phyloP scores from a whole-genome alignment of 2,329 filamentous ascomycete genomes.

The Fusarium euwallaceae region DNA sequence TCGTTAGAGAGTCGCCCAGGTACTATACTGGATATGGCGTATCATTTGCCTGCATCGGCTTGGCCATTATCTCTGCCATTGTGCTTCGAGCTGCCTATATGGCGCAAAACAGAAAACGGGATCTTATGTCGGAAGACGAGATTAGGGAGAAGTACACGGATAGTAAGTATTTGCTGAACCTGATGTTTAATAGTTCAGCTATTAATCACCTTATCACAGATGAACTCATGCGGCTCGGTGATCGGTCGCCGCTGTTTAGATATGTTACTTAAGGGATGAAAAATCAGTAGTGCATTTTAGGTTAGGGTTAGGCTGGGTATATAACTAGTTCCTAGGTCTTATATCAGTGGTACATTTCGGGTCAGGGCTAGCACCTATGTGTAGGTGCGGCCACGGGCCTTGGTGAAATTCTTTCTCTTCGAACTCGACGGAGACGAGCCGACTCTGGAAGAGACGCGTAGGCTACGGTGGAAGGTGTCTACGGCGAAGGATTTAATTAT shows the following conservation, averaged over 20 bases:
- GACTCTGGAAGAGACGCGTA: slow-evolving; percentile 64
- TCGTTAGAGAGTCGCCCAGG: background rate
- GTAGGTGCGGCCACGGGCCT: too few species aligned
- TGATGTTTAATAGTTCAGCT: background rate
- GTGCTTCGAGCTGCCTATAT: background rate
- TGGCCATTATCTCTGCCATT: background rate
- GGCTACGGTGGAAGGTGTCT: slow-evolving; percentile 72
- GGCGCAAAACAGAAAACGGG: background rate
- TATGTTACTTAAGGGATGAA: background rate
- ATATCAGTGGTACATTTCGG: too few species aligned
- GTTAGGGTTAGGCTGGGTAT: too few species aligned
- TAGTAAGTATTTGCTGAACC: background rate
- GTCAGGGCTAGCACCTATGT: too few species aligned
- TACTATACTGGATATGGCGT: background rate
- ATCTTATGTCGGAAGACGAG: background rate
- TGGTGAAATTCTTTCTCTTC: too few species aligned
- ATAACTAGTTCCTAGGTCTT: too few species aligned
- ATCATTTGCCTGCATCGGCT: background rate
- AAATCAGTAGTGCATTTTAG: too few species aligned
- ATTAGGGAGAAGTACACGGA: background rate
- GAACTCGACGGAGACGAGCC: slow-evolving; percentile 50
- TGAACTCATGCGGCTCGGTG: background rate
- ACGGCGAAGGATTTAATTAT: slow-evolving; percentile 73
- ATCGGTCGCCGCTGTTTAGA: background rate
- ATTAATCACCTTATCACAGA: background rate